A percentile compares a stretch with the other conserved stretches of the same genome.
Conservation (phyloP, 2,329 filamentous ascomycete species). For the Orbilia oligospora region DNA sequence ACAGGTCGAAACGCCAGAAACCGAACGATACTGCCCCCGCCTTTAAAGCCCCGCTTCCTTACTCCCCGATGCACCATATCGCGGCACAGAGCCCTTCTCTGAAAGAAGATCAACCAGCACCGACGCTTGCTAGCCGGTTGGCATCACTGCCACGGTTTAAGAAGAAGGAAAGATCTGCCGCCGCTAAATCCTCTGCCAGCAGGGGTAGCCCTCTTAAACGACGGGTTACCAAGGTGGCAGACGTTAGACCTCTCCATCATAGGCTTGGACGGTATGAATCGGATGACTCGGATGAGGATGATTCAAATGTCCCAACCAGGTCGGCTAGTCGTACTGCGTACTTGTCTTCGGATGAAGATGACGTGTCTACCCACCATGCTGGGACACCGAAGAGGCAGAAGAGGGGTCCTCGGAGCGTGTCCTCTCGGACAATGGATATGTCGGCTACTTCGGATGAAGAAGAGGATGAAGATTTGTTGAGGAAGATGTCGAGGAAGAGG, state of each 20-base stretch:
- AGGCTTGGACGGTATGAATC: slow-evolving; percentile 80
- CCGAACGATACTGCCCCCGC: slow-evolving; percentile 80
- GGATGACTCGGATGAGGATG: slow-evolving; percentile 77
- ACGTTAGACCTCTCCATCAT: slow-evolving; percentile 84
- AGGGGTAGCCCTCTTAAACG: slow-evolving; percentile 63
- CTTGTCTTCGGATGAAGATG: slow-evolving; percentile 56
- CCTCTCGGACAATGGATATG: slow-evolving; percentile 78
- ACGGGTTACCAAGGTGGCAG: slow-evolving; percentile 75
- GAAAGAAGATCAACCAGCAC: slow-evolving; percentile 74
- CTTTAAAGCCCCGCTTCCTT: slow-evolving; percentile 71
- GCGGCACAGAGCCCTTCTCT: slow-evolving; percentile 74
- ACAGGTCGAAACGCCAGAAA: slow-evolving; percentile 82
- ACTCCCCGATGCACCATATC: slow-evolving; percentile 74
- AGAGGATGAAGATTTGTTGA: slow-evolving; percentile 49
- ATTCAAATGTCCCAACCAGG: slow-evolving; percentile 61
- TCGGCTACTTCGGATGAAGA: not conserved
- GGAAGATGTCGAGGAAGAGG: slow-evolving; percentile 40
- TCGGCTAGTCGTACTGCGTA: slow-evolving; percentile 45
- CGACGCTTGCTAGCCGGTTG: slow-evolving; percentile 72
- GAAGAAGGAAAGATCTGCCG: slow-evolving; percentile 74
- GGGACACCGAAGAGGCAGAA: slow-evolving; percentile 75
- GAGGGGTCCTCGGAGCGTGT: slow-evolving; percentile 86
- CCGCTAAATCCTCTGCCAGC: slow-evolving; percentile 75
- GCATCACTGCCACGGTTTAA: slow-evolving; percentile 81
- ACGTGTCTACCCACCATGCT: slow-evolving; percentile 16